A percentile compares a stretch with the other conserved stretches of the same genome.
Evolutionary conservation across 2,329 filamentous ascomycete species (phyloP).

Genomic region (Dactylellina haptotyla): DNA sequence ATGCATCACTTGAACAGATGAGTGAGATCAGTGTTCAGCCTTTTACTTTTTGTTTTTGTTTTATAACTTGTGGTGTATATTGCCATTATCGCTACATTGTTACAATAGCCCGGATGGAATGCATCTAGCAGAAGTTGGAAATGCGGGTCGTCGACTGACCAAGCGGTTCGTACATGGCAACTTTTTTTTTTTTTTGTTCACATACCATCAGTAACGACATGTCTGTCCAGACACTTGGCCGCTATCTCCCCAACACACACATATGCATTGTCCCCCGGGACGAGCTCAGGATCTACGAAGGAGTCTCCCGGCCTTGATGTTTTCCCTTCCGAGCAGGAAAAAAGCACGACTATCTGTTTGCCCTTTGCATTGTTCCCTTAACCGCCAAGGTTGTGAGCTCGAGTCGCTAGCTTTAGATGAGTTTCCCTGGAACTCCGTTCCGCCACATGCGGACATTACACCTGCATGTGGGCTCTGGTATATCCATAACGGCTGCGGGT

Average conservation of each 20-base stretch:
- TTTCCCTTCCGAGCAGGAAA: slow-evolving; percentile 23
- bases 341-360: background rate
- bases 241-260: background rate
- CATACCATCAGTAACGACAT: background rate
- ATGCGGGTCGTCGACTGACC: slow-evolving; percentile 2
- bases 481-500: slow-evolving; percentile 54
- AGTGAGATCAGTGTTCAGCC: slow-evolving; percentile 9
- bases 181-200: background rate
- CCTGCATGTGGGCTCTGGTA: slow-evolving; percentile 51
- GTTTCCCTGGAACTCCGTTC: slow-evolving; percentile 54
- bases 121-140: background rate
- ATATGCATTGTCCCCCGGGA: background rate
- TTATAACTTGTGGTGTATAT: background rate
- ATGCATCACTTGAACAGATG: slow-evolving; percentile 43
- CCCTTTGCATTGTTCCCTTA: background rate
- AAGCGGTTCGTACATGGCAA: background rate
- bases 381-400: slow-evolving; percentile 29
- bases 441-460: slow-evolving; percentile 53
- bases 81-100: background rate
- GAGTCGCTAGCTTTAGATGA: slow-evolving; percentile 46
- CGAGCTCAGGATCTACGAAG: background rate
- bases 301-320: slow-evolving; percentile 14
- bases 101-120: slow-evolving; percentile 20
- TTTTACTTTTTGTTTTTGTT: slow-evolving; percentile 14
- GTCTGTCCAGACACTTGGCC: too few species aligned